Conservation (phyloP, 139 green algal genomes). For the Micromonas commoda region DNA sequence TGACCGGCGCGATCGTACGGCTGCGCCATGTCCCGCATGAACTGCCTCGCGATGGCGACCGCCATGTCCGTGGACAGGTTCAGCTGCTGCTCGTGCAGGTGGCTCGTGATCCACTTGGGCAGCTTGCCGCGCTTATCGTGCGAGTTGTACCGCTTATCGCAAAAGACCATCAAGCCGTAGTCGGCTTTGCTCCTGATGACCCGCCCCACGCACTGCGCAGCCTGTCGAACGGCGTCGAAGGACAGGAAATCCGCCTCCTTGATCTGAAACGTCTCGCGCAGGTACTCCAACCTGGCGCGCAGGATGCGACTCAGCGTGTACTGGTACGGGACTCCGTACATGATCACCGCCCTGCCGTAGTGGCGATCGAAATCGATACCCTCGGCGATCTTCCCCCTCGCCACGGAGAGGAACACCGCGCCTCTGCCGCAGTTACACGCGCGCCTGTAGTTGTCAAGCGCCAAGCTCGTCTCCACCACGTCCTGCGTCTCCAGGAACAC, state of each 20-base stretch:
- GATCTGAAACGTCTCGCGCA: conserved; percentile 69
- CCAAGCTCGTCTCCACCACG: conserved; percentile 95
- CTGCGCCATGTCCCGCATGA: conserved; percentile 90
- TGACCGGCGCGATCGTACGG: conserved; percentile 58
- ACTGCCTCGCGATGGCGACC: conserved; percentile 71
- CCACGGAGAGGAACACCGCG: conserved; percentile 78
- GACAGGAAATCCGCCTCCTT: conserved; percentile 88
- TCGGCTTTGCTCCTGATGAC: conserved; percentile 95
- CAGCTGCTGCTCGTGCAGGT: conserved; percentile 51
- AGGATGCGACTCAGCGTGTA: conserved; percentile 73
- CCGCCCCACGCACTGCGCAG: conserved; percentile 92
- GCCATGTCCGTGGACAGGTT: conserved; percentile 77
- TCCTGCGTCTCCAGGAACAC: conserved; percentile 98
- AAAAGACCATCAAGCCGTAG: conserved; percentile 82
- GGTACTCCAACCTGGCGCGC: conserved; percentile 77
- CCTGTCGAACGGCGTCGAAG: conserved; percentile 94
- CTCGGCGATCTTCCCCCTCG: conserved; percentile 69
- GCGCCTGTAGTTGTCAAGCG: conserved; percentile 93
- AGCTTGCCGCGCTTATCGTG: conserved; percentile 85
- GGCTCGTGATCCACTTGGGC: conserved; percentile 79
- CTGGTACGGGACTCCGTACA: conserved; percentile 95
- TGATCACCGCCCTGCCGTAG: conserved; percentile 84
- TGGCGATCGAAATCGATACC: conserved; percentile 98
- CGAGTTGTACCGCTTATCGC: conserved; percentile 84
- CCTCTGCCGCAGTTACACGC: conserved; percentile 94